Conservation (phyloP, 176 grass and related monocot genomes). For the Oryza glumipatula region DNA sequence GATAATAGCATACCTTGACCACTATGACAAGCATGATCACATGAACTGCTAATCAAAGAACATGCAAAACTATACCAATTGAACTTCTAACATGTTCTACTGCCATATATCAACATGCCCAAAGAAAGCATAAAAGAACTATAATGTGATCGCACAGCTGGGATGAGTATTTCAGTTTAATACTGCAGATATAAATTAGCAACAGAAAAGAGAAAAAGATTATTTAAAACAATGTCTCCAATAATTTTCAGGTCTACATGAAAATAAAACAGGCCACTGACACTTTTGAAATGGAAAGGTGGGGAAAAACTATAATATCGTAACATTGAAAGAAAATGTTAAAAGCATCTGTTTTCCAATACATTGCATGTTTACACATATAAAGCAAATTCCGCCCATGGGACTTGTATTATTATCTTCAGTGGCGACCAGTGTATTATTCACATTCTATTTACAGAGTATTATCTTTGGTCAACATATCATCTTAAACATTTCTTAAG, state of each 20-base stretch:
- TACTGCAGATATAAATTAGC: background rate
- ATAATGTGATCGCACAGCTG: background rate
- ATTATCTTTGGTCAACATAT: background rate
- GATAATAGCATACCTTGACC: background rate
- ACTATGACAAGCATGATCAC: constrained; percentile 1
- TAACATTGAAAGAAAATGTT: background rate
- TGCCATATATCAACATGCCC: background rate
- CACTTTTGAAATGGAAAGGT: background rate
- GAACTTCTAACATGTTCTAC: background rate
- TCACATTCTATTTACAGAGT: background rate
- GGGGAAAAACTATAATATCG: background rate
- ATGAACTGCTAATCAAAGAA: background rate
- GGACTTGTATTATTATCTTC: background rate
- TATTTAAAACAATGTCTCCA: background rate
- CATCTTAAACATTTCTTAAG: background rate
- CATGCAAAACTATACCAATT: background rate
- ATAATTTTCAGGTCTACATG: background rate
- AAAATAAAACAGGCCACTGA: background rate
- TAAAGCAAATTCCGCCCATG: background rate
- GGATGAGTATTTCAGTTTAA: background rate
- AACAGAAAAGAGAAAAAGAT: background rate
- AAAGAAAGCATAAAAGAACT: background rate
- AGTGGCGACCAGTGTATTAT: background rate
- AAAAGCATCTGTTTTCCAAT: background rate
- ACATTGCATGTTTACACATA: background rate